Evolutionary conservation across 169 alveolate genomes (phyloP), one percentile per base, ranked within the genome.

Genomic region (Plasmodium malariae): DNA sequence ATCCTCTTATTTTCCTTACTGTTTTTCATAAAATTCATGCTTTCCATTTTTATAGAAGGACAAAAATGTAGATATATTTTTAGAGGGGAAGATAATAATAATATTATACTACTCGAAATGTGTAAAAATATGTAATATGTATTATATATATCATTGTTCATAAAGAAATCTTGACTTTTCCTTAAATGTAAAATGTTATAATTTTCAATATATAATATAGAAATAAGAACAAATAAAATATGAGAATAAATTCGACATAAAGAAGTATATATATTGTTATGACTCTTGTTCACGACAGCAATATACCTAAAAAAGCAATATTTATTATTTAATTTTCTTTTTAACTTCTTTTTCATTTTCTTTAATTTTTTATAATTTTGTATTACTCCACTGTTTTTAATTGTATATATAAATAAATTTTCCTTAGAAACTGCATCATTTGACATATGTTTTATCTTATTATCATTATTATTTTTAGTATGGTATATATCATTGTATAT

Each of bases 201-300:
- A 54, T 83, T 83, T 83, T 83, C 91, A n/a, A 83, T 51, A 59
- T 83, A 71, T 60, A 83, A 26, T 32, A 83, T 83, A 0, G 91
- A 83, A 30, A 83, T 45, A 21, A 83, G 83, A 19, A 67, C 51
- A 60, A 83, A 83, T 19, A 83, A 11, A 34, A 83, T 83, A 30
- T 83, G 91, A 0, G 91, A 70, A 83, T 43, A 83, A 3, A 45
- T 65, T 0, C 70, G 67, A 65, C 70, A 51, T 19, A 83, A 28
- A 43, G 91, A 36, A 0, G 85, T 67, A 59, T 83, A 83, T n/a
- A 83, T 67, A 30, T 83, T 83, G 51, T 65, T 11, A 28, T 68
- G 32, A 49, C 83, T 67, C 24, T 55, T 83, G 17, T 83, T 68
- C 19, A 40, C 54, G 43, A 83, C 40, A 9, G 80, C 24, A 19